A percentile compares a stretch with the other conserved stretches of the same genome.
phyloP scores from a whole-genome alignment of 1,284 basidiomycete genomes.

The Naganishia liquefaciens region DNA sequence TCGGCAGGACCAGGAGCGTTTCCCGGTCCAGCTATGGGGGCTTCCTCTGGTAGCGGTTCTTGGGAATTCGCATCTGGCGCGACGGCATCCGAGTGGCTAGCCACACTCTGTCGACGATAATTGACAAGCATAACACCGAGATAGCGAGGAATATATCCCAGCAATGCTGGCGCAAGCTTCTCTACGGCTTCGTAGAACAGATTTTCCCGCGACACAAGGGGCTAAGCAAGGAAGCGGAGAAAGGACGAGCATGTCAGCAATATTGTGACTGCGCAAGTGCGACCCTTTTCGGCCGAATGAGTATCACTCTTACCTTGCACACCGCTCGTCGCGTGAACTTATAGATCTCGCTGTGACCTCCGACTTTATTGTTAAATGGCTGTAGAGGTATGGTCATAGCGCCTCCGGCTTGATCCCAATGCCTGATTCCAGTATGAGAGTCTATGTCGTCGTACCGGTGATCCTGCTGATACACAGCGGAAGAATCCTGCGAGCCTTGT shows the following conservation, averaged over 20 bases:
- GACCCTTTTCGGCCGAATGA: background rate
- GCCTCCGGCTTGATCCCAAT: conserved; percentile 11
- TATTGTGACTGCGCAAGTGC: conserved; percentile 1
- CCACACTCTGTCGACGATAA: conserved; percentile 64
- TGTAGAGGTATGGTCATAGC: conserved; percentile 90
- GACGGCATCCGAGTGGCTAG: conserved; percentile 50
- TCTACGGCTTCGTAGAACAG: conserved; percentile 98
- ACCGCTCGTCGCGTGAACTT: conserved; percentile 97
- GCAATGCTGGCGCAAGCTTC: conserved; percentile 81
- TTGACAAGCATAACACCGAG: conserved; percentile 97
- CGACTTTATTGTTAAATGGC: conserved; percentile 96
- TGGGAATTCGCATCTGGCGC: conserved; percentile 14
- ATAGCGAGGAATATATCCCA: conserved; percentile 93
- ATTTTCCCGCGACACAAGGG: conserved; percentile 93
- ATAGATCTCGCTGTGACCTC: conserved; percentile 95
- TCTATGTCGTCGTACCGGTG: background rate
- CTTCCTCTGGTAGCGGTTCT: background rate
- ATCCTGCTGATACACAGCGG: background rate
- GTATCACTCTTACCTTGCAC: conserved; percentile 75
- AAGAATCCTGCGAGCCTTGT: background rate
- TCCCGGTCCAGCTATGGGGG: background rate
- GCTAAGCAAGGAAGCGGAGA: conserved; percentile 59
- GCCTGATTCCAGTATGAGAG: conserved; percentile 6
- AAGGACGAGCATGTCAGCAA: background rate
- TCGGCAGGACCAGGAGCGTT: no score